A percentile compares a stretch with the other conserved stretches of the same genome.
Conservation (phyloP, 1,284 basidiomycete species). For the Macrocybe sp. region DNA sequence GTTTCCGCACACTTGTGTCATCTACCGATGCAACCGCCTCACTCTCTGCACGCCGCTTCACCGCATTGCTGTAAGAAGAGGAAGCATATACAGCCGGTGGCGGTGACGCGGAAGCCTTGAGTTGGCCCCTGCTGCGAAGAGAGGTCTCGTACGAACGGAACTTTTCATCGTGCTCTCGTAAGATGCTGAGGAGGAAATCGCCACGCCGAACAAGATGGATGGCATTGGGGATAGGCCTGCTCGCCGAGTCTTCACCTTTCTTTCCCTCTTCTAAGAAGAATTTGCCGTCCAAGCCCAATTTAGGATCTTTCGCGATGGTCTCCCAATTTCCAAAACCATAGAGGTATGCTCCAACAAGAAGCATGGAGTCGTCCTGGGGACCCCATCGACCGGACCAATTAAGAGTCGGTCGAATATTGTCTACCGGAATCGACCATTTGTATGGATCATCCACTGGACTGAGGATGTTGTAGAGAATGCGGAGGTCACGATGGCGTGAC, state of each 20-base stretch:
- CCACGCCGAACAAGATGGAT: conserved; percentile 97
- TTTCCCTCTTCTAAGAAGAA: conserved; percentile 98
- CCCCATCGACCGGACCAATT: conserved; percentile 98
- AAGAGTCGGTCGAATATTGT: conserved; percentile 88
- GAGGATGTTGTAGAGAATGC: conserved; percentile 83
- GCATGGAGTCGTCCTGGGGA: conserved; percentile 89
- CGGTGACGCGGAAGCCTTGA: conserved; percentile 65
- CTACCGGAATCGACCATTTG: conserved; percentile 84
- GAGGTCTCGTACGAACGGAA: conserved; percentile 78
- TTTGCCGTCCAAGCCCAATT: conserved; percentile 83
- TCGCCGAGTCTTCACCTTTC: conserved; percentile 77
- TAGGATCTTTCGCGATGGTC: conserved; percentile 84
- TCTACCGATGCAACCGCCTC: conserved; percentile 77
- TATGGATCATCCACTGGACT: conserved; percentile 71
- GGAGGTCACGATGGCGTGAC: conserved; percentile 86
- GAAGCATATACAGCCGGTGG: conserved; percentile 63
- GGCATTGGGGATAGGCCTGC: conserved; percentile 87
- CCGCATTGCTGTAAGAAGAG: conserved; percentile 47
- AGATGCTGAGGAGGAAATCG: conserved; percentile 87
- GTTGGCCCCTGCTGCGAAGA: conserved; percentile 57
- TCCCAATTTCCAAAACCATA: conserved; percentile 99
- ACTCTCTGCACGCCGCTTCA: conserved; percentile 75
- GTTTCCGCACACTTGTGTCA: conserved; percentile 63
- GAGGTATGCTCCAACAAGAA: conserved; percentile 89
- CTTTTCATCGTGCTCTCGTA: conserved; percentile 93